A percentile compares a stretch with the other conserved stretches of the same genome.
Evolutionary conservation across 192 early-diverging fungal genomes (phyloP).

Genomic region (Umbelopsis sp.): DNA sequence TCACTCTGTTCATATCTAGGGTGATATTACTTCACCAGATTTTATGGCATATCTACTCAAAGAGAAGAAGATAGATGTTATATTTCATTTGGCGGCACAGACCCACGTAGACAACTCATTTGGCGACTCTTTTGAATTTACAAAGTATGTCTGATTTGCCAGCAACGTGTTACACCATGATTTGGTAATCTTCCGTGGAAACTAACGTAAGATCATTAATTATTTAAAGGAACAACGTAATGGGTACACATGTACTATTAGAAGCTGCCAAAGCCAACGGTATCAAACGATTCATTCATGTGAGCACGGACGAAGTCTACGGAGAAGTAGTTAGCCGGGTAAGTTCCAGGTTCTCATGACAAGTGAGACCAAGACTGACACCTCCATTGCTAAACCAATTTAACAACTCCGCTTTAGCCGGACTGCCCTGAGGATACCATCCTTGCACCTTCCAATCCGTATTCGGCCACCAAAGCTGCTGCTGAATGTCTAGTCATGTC

Average conservation of each 20-base stretch:
- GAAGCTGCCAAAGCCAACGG: constrained; percentile 62
- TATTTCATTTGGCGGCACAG: constrained; percentile 82
- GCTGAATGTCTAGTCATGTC: constrained; percentile 78
- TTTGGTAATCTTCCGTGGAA: constrained; percentile 9
- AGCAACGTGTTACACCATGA: background rate
- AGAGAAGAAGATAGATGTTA: constrained; percentile 70
- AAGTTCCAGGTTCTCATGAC: constrained; percentile 15
- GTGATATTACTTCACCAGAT: constrained; percentile 68
- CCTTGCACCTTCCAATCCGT: constrained; percentile 76
- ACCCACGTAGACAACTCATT: constrained; percentile 87
- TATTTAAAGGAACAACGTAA: constrained; percentile 63
- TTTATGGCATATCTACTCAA: constrained; percentile 64
- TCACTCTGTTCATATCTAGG: constrained; percentile 34
- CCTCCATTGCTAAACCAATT: background rate
- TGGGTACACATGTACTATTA: constrained; percentile 82
- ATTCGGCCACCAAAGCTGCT: constrained; percentile 86
- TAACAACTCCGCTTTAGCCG: constrained; percentile 43
- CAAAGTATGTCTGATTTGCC: constrained; percentile 38
- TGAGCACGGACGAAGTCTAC: constrained; percentile 85
- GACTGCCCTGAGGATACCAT: constrained; percentile 64
- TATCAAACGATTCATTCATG: constrained; percentile 71
- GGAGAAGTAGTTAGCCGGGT: constrained; percentile 66
- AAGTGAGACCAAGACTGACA: background rate
- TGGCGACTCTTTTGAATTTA: constrained; percentile 81
- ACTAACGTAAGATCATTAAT: background rate